A percentile compares a stretch with the other conserved stretches of the same genome.
phyloP scores from a whole-genome alignment of 2,329 filamentous ascomycete species.

The Microdochium bolleyi region DNA sequence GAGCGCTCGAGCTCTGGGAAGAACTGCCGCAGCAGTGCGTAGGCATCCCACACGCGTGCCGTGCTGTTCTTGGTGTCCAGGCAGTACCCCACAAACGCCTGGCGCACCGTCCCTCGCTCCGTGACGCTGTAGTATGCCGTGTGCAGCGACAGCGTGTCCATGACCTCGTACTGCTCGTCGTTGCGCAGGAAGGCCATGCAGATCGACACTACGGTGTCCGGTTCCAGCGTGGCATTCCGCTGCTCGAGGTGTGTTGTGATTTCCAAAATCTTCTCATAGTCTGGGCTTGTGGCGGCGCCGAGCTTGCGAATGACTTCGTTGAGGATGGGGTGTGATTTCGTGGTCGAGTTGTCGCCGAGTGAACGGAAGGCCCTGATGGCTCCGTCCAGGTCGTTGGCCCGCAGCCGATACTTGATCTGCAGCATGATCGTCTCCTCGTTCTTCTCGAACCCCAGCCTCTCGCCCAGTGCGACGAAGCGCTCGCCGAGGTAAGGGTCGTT shows the following conservation, averaged over 20 bases:
- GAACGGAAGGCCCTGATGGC: slow-evolving; percentile 58
- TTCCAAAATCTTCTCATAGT: slow-evolving; percentile 64
- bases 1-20: slow-evolving; percentile 59
- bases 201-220: slow-evolving; percentile 67
- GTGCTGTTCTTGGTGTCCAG: slow-evolving; percentile 54
- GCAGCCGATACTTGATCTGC: slow-evolving; percentile 69
- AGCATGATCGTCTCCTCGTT: slow-evolving; percentile 66
- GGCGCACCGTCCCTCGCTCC: slow-evolving; percentile 60
- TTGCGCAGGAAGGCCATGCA: slow-evolving; percentile 65
- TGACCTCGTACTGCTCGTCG: slow-evolving; percentile 70
- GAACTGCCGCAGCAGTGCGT: slow-evolving; percentile 57
- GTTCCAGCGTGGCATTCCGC: slow-evolving; percentile 59
- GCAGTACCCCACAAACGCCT: slow-evolving; percentile 61
- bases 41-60: slow-evolving; percentile 55
- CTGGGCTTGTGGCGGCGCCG: slow-evolving; percentile 49
- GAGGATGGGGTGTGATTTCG: slow-evolving; percentile 53
- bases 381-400: slow-evolving; percentile 62
- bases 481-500: slow-evolving; percentile 66
- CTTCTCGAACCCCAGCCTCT: slow-evolving; percentile 56
- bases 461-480: slow-evolving; percentile 60
- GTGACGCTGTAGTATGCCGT: slow-evolving; percentile 60
- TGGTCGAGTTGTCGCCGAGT: slow-evolving; percentile 45
- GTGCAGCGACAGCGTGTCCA: slow-evolving; percentile 74
- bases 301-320: slow-evolving; percentile 68
- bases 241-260: slow-evolving; percentile 68